These are phyloP conservation scores for Lumnitzera racemosa DNA, from an alignment of 345 rosid species.

Conservation along the genomic window DNA sequence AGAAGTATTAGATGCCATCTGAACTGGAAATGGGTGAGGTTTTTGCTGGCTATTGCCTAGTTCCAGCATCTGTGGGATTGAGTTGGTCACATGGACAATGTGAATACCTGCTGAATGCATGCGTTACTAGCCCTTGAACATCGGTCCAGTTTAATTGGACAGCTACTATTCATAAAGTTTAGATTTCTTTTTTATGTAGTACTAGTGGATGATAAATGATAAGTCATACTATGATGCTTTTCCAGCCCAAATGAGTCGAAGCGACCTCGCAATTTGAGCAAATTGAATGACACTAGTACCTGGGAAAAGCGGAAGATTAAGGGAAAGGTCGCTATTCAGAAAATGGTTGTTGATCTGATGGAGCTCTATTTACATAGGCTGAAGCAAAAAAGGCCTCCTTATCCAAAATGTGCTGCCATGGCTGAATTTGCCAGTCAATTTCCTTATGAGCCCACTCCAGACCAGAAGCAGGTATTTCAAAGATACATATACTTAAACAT, in stretches of 20 bases:
- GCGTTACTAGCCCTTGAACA: too few relatives aligned
- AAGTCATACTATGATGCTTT: conserved; percentile 10
- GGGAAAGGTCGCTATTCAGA: conserved; percentile 93
- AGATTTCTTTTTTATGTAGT: too few relatives aligned
- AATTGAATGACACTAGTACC: conserved; percentile 62
- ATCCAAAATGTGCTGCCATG: conserved; percentile 59
- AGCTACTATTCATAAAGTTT: too few relatives aligned
- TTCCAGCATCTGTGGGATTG: neutral
- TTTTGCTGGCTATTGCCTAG: neutral
- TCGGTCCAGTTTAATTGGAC: too few relatives aligned
- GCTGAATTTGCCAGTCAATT: conserved; percentile 61
- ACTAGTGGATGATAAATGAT: neutral
- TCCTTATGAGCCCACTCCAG: conserved; percentile 83
- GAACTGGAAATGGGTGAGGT: neutral
- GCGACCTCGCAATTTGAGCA: conserved; percentile 75
- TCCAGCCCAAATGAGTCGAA: conserved; percentile 80
- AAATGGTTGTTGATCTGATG: conserved; percentile 97
- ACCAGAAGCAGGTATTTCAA: conserved; percentile 62
- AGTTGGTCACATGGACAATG: neutral
- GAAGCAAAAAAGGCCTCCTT: conserved; percentile 75
- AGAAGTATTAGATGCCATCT: too few relatives aligned
- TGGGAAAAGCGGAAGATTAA: conserved; percentile 95
- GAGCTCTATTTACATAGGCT: conserved; percentile 89
- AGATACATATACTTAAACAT: too few relatives aligned
- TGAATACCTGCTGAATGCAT: too few relatives aligned